Base-by-base conservation (phyloP, 1,139 yeast genomes). In the Pichia sp. region DNA sequence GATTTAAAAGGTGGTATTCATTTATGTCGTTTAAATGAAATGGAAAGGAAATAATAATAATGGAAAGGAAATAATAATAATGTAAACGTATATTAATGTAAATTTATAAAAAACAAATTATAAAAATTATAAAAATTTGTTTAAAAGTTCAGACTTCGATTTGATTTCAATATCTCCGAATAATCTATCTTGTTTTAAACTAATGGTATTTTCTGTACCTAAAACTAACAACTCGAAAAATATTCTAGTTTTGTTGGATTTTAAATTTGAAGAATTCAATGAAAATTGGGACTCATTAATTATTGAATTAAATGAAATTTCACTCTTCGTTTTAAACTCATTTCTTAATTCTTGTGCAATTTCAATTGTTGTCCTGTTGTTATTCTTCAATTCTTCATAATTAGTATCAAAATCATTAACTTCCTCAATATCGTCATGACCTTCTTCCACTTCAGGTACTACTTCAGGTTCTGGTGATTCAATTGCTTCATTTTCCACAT, bases 191-290 rank as follows among this genome's bases (percentile, higher is more conserved):
- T 90, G 96, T 33, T 78, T 69, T 45, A 90, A 67, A 27, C 73
- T 70, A 48, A 90, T 71, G 49, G 91, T 84, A 60, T 86, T 93
- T 53, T 82, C 75, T 10, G 95, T 86, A 1, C 96, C 95, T 57
- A 90, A 72, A 1, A 89, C 93, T 61, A 91, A 73, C 65, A 90
- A 68, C 65, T 90, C 96, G 63, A 90, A 89, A 68, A 90, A 90
- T 57, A 87, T 79, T 62, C 81, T 79, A 11, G 90, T 79, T 1
- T 91, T 93, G 60, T 44, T 49, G 28, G 48, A 46, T 30, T 48
- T 52, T 10, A 14, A 36, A 19, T 25, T 38, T 36, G 25, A 25
- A 9, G 42, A 39, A 25, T 34, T 50, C n/a, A 51, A 31, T 11
- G 55, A 51, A 11, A 58, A 64, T 1, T 58, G 30, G n/a, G 41